Evolutionary conservation across 2,329 filamentous ascomycete species (phyloP).

Genomic region (Cytospora paraplurivora): DNA sequence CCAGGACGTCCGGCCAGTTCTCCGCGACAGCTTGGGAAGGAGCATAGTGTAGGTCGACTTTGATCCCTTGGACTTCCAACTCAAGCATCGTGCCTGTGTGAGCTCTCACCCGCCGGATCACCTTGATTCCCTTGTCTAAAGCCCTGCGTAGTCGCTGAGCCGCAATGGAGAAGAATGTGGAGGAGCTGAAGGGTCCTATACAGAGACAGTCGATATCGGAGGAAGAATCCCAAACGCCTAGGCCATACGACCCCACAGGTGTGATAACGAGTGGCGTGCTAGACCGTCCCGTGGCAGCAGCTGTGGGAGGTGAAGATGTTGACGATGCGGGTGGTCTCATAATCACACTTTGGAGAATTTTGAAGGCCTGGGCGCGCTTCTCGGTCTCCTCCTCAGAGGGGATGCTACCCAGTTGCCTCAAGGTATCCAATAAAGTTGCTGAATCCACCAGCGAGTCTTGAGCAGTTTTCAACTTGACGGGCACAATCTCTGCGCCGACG

Average conservation of each 20-base stretch:
- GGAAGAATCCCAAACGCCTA: constrained; percentile 60
- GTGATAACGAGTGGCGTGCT: constrained; percentile 52
- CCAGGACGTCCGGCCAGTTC: constrained; percentile 52
- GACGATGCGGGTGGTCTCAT: constrained; percentile 35
- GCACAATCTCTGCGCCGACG: constrained; percentile 35
- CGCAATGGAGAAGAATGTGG: constrained; percentile 63
- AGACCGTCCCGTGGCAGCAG: constrained; percentile 30
- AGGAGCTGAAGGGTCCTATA: constrained; percentile 62
- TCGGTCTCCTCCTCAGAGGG: constrained; percentile 49
- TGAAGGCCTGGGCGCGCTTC: constrained; percentile 47
- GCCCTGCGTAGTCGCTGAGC: constrained; percentile 55
- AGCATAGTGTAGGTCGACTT: constrained; percentile 68
- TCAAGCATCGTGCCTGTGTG: constrained; percentile 66
- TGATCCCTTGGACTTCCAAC: constrained; percentile 57
- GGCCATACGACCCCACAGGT: constrained; percentile 66
- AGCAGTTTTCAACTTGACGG: constrained; percentile 40
- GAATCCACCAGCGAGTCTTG: constrained; percentile 37
- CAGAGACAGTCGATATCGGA: constrained; percentile 69
- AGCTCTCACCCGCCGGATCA: constrained; percentile 60
- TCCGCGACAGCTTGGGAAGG: constrained; percentile 58
- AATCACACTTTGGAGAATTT: constrained; percentile 47
- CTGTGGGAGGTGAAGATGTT: constrained; percentile 21
- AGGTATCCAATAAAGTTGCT: constrained; percentile 41
- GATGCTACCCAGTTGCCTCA: constrained; percentile 45
- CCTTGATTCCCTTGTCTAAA: constrained; percentile 44